Conservation (phyloP, 2,329 filamentous ascomycete genomes). For the Pseudogymnoascus sp. region DNA sequence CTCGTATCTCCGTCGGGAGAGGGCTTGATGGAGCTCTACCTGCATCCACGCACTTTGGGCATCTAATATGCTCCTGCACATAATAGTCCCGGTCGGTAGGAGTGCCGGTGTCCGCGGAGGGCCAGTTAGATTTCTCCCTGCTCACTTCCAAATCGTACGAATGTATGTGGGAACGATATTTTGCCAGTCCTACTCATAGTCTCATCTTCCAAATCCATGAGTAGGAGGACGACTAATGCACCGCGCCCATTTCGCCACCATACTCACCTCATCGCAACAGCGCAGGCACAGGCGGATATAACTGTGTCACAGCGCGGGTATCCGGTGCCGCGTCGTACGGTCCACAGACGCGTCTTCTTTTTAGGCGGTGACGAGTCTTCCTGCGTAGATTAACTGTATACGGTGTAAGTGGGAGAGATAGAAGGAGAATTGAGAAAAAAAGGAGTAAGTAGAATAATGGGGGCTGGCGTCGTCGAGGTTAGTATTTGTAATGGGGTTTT, state of each 20-base stretch:
- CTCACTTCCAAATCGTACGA: too few relatives aligned
- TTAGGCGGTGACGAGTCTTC: neutral
- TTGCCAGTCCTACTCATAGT: neutral
- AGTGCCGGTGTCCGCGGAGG: neutral
- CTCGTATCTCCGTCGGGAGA: neutral
- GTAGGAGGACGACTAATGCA: neutral
- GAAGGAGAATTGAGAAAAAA: neutral
- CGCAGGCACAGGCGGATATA: neutral
- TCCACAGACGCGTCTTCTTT: neutral
- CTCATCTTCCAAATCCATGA: neutral
- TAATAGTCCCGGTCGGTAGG: neutral
- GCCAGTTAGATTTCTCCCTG: neutral
- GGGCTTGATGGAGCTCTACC: neutral
- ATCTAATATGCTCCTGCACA: too few relatives aligned
- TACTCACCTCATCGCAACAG: neutral
- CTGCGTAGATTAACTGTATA: neutral
- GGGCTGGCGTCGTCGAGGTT: neutral
- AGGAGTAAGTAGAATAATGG: neutral
- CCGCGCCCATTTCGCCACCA: neutral
- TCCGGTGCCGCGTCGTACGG: neutral
- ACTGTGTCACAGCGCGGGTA: neutral
- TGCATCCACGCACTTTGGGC: too few relatives aligned
- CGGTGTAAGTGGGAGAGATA: neutral
- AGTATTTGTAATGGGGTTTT: too few relatives aligned
- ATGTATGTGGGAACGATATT: too few relatives aligned